A percentile compares a stretch with the other conserved stretches of the same genome.
Conservation (phyloP, 331 rosid species). For the Malus hybrid region DNA sequence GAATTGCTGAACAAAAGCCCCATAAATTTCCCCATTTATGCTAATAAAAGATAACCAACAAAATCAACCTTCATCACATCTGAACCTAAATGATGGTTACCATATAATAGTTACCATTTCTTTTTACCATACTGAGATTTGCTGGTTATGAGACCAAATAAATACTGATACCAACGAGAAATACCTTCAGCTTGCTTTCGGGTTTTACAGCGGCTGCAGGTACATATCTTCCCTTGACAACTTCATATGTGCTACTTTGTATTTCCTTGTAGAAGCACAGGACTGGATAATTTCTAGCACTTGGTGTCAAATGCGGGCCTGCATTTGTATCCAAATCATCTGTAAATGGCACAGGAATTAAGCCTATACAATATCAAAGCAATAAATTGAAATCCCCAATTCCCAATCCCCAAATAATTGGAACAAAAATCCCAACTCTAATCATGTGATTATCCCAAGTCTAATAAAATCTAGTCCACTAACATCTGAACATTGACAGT, state of each 20-base stretch:
- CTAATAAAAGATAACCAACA: not conserved
- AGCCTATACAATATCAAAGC: too few species aligned
- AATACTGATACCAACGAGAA: not conserved
- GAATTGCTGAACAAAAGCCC: not conserved
- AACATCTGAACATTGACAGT: too few species aligned
- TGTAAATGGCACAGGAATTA: too few species aligned
- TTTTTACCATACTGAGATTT: too few species aligned
- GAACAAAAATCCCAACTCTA: too few species aligned
- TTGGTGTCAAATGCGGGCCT: conserved; percentile 18
- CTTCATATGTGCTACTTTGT: conserved; percentile 59
- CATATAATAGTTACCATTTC: too few species aligned
- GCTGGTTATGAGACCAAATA: not conserved
- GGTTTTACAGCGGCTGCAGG: conserved; percentile 30
- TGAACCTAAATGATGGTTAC: not conserved
- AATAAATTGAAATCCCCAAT: too few species aligned
- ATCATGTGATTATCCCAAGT: too few species aligned
- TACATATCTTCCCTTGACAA: conserved; percentile 62
- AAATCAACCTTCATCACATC: not conserved
- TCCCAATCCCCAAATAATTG: too few species aligned
- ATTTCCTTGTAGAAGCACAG: conserved; percentile 34
- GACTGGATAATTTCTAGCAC: conserved; percentile 34
- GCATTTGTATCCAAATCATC: conserved; percentile 7
- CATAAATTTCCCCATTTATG: not conserved
- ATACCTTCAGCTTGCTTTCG: conserved; percentile 40
- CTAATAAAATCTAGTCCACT: too few species aligned